Evolutionary conservation across 139 green algal genomes (phyloP).

Genomic region (Coccomyxa sp.): DNA sequence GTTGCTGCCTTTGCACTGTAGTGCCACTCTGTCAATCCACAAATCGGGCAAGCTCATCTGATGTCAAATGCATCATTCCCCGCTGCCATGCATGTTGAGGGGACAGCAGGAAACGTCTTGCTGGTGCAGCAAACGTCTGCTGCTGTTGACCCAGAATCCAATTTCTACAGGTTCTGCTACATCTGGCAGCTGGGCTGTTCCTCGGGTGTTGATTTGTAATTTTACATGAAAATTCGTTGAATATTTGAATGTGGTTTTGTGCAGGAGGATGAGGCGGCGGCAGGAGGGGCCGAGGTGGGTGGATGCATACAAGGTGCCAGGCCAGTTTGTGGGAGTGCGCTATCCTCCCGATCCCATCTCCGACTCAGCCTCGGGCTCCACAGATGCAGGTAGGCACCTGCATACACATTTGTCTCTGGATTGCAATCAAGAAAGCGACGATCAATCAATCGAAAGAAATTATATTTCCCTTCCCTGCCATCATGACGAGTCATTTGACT

Average conservation of each 20-base stretch:
- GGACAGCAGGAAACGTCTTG: background rate
- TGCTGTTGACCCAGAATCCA: background rate
- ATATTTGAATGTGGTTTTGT: slow-evolving; percentile 20
- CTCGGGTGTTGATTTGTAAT: background rate
- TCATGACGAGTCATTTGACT: no score
- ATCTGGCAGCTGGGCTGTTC: background rate
- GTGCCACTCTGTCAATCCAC: no score
- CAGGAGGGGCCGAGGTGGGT: slow-evolving; percentile 55
- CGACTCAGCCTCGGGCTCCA: background rate
- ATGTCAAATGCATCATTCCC: no score
- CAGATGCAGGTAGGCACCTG: background rate
- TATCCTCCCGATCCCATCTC: background rate
- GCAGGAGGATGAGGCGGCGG: slow-evolving; percentile 50
- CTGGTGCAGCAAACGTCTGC: background rate
- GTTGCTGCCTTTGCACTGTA: no score
- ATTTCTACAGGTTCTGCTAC: background rate
- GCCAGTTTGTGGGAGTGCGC: slow-evolving; percentile 48
- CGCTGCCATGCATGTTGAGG: no score
- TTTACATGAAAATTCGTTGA: slow-evolving; percentile 49
- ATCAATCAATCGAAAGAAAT: no score
- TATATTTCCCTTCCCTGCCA: no score
- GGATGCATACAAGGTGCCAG: slow-evolving; percentile 65
- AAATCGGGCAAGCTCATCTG: no score
- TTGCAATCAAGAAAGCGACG: no score
- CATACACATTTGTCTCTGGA: background rate